Base-by-base conservation (phyloP, 345 rosid genomes). In the Eucalyptus erythrocorys region DNA sequence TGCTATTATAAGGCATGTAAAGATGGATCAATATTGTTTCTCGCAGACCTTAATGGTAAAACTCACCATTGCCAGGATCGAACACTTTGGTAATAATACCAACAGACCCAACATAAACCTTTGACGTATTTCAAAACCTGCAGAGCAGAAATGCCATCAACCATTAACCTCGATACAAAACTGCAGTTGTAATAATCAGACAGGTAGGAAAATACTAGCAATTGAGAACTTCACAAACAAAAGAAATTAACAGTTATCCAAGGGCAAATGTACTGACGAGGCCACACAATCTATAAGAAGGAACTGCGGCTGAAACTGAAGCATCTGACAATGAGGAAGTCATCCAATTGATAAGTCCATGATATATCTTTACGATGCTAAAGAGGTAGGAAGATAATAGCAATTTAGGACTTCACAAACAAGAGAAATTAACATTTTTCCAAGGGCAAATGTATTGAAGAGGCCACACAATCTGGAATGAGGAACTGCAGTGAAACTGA, bases 51-150 rank as follows among this genome's bases (percentile, higher is more conserved):
- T 84, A n/a, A 10, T 30, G 24, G 76, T 53, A 55, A 89, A 89
- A 93, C 99, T 95, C 79, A 98, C 99, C 99, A 98, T 93, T 91
- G 96, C 99, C 99, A 98, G 88, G 99, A 97, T 92, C 94, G 91
- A 88, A 98, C 99, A 89, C 97, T 98, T 91, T 97, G 96, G 93
- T 94, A 97, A 93, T 98, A 98, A 92, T 98, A 97, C 91, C 92
- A 98, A 91, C 99, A 97, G 42, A 98, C 98, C 99, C 99, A 97
- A 89, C 99, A 98, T 90, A 98, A 90, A 87, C 99, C 99, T 95
- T 98, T 99, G 80, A 97, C 96, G 87, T 98, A 98, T 88, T 94
- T 98, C 93, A 93, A 89, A 86, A 96, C 99, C 99, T 98, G 94
- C 92, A 92, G 90, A 88, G 66, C 89, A 26, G 53, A 85, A 85